phyloP scores from a whole-genome alignment of 148 eudicot species.

The Suaeda aralocaspica region DNA sequence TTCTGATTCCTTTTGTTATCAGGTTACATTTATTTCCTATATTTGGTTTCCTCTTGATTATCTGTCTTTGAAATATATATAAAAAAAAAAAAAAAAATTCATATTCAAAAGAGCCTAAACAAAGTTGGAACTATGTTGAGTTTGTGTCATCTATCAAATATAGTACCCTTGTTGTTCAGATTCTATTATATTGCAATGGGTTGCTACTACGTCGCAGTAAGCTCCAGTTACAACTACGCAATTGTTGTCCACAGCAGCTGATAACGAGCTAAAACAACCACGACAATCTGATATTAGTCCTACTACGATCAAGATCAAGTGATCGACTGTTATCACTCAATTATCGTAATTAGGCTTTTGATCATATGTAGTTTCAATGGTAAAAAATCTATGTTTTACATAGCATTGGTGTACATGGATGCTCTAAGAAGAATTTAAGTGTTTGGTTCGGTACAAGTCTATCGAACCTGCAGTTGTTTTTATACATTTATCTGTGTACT shows the following conservation, averaged over 20 bases:
- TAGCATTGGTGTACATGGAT: constrained; percentile 9
- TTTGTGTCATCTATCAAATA: constrained; percentile 24
- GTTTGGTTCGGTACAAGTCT: not conserved
- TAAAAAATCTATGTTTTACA: not conserved
- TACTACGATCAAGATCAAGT: too few relatives aligned
- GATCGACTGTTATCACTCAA: too few relatives aligned
- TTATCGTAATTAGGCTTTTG: not conserved
- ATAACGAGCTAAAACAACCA: not conserved
- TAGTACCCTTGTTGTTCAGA: constrained; percentile 27
- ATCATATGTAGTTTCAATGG: not conserved
- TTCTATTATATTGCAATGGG: constrained; percentile 32
- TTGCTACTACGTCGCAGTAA: constrained; percentile 28
- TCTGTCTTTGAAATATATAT: not conserved
- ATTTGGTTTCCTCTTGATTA: not conserved
- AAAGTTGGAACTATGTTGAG: constrained; percentile 19
- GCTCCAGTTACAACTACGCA: constrained; percentile 28
- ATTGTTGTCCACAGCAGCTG: constrained; percentile 29
- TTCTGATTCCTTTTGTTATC: constrained; percentile 5
- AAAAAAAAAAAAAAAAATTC: not conserved
- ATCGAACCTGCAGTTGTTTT: not conserved
- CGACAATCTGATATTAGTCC: not conserved
- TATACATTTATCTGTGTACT: not conserved
- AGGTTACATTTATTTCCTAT: not conserved
- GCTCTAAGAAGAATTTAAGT: not conserved
- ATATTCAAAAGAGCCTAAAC: not conserved